Conservation (phyloP, 2,329 filamentous ascomycete species). For the Thielaviopsis musarum region DNA sequence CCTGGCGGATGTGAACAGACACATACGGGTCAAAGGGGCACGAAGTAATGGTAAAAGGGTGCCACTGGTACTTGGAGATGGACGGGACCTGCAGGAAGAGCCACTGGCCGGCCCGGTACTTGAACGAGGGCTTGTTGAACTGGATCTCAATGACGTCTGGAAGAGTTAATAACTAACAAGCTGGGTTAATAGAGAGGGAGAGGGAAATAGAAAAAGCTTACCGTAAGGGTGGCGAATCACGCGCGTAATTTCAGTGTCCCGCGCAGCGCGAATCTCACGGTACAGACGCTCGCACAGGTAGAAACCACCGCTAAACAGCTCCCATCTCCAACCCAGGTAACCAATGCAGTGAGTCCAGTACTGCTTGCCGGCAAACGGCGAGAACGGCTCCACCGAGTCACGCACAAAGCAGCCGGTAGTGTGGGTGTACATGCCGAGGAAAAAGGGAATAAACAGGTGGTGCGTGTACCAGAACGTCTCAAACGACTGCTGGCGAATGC, state of each 20-base stretch:
- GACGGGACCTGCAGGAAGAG: constrained; percentile 88
- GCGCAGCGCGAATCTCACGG: constrained; percentile 71
- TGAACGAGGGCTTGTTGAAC: constrained; percentile 90
- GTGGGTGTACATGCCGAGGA: constrained; percentile 88
- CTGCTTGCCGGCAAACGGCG: constrained; percentile 62
- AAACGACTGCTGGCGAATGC: constrained; percentile 91
- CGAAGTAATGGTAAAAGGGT: constrained; percentile 97
- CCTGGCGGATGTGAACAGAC: constrained; percentile 86
- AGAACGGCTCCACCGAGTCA: constrained; percentile 53
- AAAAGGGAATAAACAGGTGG: constrained; percentile 92
- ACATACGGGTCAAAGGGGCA: constrained; percentile 93
- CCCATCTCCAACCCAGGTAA: constrained; percentile 95
- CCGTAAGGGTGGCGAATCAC: constrained; percentile 92
- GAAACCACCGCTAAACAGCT: constrained; percentile 67
- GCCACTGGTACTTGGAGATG: constrained; percentile 84
- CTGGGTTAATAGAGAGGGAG: not conserved
- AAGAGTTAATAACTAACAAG: constrained; percentile 17
- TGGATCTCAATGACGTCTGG: constrained; percentile 90
- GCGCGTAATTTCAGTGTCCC: constrained; percentile 76
- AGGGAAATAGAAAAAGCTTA: constrained; percentile 26
- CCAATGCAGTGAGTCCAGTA: constrained; percentile 93
- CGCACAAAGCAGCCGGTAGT: constrained; percentile 93
- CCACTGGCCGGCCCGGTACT: constrained; percentile 97
- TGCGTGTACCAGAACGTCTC: constrained; percentile 99
- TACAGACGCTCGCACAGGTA: constrained; percentile 83